Conservation (phyloP, 2,329 filamentous ascomycete genomes). For the Fusarium newnesense region DNA sequence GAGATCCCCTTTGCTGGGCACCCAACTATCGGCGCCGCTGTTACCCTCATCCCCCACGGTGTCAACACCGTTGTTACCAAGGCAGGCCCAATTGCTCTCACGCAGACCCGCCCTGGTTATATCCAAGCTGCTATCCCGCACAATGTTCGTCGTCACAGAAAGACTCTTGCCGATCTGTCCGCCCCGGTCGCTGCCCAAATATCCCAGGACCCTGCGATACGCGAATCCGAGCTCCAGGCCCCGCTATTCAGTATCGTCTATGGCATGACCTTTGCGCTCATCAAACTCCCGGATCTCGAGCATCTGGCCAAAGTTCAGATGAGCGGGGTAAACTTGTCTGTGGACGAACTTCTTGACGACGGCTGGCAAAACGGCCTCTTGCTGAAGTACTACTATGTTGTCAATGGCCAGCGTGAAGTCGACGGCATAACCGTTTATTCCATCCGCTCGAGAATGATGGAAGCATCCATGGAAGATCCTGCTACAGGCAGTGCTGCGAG, state of each 20-base stretch:
- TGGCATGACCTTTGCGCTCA: conserved; percentile 78
- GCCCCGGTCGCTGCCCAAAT: conserved; percentile 41
- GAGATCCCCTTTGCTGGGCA: conserved; percentile 73
- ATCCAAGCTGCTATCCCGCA: conserved; percentile 74
- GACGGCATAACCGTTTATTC: conserved; percentile 43
- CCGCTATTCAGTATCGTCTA: conserved; percentile 73
- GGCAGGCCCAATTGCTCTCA: conserved; percentile 65
- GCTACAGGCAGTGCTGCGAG: conserved; percentile 72
- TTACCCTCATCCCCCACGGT: conserved; percentile 56
- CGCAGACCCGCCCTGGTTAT: conserved; percentile 50
- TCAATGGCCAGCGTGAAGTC: conserved; percentile 46
- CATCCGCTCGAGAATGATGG: conserved; percentile 71
- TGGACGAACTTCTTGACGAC: conserved; percentile 57
- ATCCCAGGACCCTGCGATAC: conserved; percentile 44
- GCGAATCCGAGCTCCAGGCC: conserved; percentile 52
- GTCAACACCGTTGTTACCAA: conserved; percentile 62
- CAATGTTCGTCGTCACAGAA: conserved; percentile 69
- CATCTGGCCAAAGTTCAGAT: conserved; percentile 59
- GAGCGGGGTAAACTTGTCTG: conserved; percentile 48
- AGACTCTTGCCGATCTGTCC: conserved; percentile 50
- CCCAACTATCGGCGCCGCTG: conserved; percentile 67
- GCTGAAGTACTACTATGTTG: conserved; percentile 69
- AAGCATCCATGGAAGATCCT: conserved; percentile 63
- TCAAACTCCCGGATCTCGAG: conserved; percentile 69
- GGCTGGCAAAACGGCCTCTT: conserved; percentile 65